Evolutionary conservation across 2,329 filamentous ascomycete genomes (phyloP).

Genomic region (Exutisphaerella laricina): DNA sequence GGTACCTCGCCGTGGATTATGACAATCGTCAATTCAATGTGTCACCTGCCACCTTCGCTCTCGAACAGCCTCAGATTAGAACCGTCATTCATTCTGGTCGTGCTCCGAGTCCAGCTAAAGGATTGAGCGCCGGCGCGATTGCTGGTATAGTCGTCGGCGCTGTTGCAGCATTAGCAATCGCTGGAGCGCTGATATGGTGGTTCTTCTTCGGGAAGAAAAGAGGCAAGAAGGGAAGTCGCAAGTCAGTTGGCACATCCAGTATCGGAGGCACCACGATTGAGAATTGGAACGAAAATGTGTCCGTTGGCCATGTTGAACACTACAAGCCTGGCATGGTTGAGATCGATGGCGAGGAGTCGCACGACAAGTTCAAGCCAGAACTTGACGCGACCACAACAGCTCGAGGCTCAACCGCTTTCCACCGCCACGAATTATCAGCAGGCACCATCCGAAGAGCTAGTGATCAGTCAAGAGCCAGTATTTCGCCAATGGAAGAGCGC

Average conservation of each 20-base stretch:
- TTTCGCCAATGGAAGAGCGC: conserved; percentile 15
- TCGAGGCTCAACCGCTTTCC: conserved; percentile 3
- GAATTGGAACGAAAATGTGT: conserved; percentile 6
- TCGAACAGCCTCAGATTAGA: background rate
- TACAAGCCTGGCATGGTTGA: conserved; percentile 10
- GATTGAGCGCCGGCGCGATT: conserved; percentile 13
- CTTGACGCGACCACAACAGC: conserved; percentile 16
- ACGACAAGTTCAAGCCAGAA: conserved; percentile 15
- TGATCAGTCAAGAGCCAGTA: conserved; percentile 12
- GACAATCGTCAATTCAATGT: conserved; percentile 10
- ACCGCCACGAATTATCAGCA: conserved; percentile 14
- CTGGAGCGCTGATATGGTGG: conserved; percentile 9
- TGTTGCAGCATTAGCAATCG: conserved; percentile 3
- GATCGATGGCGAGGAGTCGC: conserved; percentile 8
- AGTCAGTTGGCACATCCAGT: conserved; percentile 5
- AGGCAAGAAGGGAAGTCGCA: conserved; percentile 5
- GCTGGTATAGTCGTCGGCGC: conserved; percentile 15
- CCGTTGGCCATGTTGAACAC: conserved; percentile 9
- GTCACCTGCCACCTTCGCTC: conserved; percentile 1
- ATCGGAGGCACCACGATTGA: conserved; percentile 19
- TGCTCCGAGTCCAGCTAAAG: background rate
- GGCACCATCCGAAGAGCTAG: conserved; percentile 12
- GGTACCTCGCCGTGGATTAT: conserved; percentile 14
- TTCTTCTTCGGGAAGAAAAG: conserved; percentile 8
- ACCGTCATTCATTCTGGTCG: background rate